Evolutionary conservation across 495 filamentous ascomycete genomes (phyloP), one percentile per base, ranked within the genome.

Genomic region (Penicillium flavigenum): DNA sequence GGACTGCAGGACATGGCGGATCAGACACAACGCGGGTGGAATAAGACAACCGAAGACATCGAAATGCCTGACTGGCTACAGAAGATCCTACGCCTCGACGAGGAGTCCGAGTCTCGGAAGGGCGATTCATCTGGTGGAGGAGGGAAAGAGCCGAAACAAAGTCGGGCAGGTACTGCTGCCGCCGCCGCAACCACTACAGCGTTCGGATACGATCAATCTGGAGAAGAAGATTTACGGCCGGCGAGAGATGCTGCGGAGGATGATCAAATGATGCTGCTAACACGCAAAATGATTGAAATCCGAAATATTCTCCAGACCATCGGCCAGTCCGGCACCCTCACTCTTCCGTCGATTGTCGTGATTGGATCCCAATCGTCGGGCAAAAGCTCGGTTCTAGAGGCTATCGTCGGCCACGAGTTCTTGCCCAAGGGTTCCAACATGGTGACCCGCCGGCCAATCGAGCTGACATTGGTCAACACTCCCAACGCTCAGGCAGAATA

Each of bases 241-340:
- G 83, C 82, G 39, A 80, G 81, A 47, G 80, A 89, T 62, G 75
- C 76, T 53, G 89, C 92, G 5, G 84, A 88, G 64, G 93, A 99
- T 66, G 94, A 99, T 65, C 94, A 99, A 72, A 99, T 99, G 93
- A 99, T 99, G 94, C 78, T 96, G 61, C 78, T 99, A 70, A 99
- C 94, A 0, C 92, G 92, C 75, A 96, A 96, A 73, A 99, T 99
- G 94, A 99, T 99, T 66, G 93, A 99, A 71, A 98, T 99, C 51
- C 79, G 95, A 59, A 91, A 87, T 60, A 91, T 99, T 41, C 78
- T 99, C 7, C 87, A 93, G 65, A 84, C 86, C 19, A 88, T 99
- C 46, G 94, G 94, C 42, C 92, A 99, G 75, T 92, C 92, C 6
- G 88, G 86, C 58, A 82, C 88, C 12, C 77, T 99, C 39, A 92